These are phyloP conservation scores for Cercospora nicotianae DNA, from an alignment of 2,329 filamentous ascomycete species.

Conservation along the genomic window DNA sequence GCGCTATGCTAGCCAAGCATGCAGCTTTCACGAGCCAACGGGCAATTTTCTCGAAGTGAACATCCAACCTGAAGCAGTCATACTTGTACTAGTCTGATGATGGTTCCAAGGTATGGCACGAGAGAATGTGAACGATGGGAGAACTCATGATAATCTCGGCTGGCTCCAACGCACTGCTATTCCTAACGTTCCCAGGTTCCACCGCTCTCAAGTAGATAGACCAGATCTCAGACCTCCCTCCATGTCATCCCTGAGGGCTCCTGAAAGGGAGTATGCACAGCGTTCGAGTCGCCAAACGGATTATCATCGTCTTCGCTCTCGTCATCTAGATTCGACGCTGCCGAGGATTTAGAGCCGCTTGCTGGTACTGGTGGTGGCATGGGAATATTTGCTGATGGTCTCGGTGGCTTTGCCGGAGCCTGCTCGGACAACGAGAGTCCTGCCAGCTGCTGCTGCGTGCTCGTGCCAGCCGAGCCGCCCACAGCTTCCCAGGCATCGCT, in stretches of 20 bases:
- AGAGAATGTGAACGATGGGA: not conserved
- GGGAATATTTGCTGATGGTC: conserved; percentile 43
- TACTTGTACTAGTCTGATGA: too few relatives aligned
- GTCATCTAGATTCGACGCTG: conserved; percentile 25
- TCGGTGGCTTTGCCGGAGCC: conserved; percentile 52
- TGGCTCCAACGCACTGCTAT: not conserved
- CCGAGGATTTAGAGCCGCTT: conserved; percentile 25
- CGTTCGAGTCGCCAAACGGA: conserved; percentile 85
- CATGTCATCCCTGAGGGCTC: conserved; percentile 34
- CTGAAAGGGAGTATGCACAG: conserved; percentile 55
- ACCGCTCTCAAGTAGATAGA: not conserved
- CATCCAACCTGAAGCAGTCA: too few relatives aligned
- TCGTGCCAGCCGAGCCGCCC: conserved; percentile 15
- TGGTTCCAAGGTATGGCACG: too few relatives aligned
- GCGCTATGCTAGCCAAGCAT: too few relatives aligned
- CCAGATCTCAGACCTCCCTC: conserved; percentile 40
- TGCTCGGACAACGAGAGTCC: conserved; percentile 45
- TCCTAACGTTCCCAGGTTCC: not conserved
- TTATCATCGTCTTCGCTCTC: conserved; percentile 60
- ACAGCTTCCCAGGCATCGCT: conserved; percentile 56
- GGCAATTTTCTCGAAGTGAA: too few relatives aligned
- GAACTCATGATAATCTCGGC: not conserved
- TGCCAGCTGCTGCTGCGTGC: conserved; percentile 47
- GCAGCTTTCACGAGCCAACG: too few relatives aligned
- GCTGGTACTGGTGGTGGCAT: conserved; percentile 38